Base-by-base conservation (phyloP, 2,329 filamentous ascomycete genomes). In the Mycogone perniciosa region DNA sequence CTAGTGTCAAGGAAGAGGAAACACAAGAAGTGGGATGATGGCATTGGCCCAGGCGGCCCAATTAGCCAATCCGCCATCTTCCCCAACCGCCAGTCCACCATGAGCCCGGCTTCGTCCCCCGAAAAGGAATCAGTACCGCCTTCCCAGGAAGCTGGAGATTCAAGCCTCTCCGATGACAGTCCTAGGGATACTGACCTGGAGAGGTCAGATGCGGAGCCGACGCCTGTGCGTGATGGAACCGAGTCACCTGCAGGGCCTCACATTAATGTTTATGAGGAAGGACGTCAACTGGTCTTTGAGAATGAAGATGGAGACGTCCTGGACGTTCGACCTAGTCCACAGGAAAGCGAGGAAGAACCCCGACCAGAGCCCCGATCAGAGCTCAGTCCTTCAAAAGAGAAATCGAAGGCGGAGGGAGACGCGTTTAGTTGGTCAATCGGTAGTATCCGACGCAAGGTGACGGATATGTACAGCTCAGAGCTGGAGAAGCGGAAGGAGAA, bases 11-110 rank as follows among this genome's bases (percentile, higher is more conserved):
- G 79, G 50, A 80, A 83, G 54, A 80, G 82, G 44, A 84, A 80
- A 61, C 76, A 76, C 63, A 87, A 77, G 71, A 84, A 77, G 65
- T 85, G 81, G 75, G 85, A 89, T 56, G 79, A 81, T 54, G 84
- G 79, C n/a, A 79, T 81, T 59, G 87, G 84, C 2, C 85, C 88
- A 3, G 93, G 93, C 54, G 93, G 93, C 0, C 93, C 90, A 3
- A 86, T 97, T 59, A 88, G 81, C 54, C 84, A 95, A 62, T 96
- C 92, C 34, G 93, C 93, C 27, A 96, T 97, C 59, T 84, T 81
- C 57, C 93, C 93, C 2, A 72, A 74, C 52, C 73, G 75, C 9
- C 71, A 69, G 46, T 53, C 59, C 20, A 51, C 58, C 20, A 54
- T 55, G 7, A 58, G 60, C 7, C 56, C 58, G 4, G 48, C 55